These are phyloP conservation scores for Hysterangium stoloniferum DNA, from an alignment of 768 basidiomycete genomes.

Conservation along the genomic window DNA sequence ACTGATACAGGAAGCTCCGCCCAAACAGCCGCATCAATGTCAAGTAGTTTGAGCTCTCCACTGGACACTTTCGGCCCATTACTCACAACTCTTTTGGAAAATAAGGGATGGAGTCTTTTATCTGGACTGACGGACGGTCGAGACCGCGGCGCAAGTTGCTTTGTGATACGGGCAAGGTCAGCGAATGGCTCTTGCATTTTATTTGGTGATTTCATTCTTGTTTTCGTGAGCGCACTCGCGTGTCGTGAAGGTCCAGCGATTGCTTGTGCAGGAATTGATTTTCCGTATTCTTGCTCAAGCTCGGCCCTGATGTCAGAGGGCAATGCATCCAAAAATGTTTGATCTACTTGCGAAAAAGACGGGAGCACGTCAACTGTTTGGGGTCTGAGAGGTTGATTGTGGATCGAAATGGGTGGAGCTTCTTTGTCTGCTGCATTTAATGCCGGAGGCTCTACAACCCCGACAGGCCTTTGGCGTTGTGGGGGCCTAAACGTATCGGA, in stretches of 20 bases:
- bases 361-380: conserved; percentile 33
- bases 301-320: conserved; percentile 65
- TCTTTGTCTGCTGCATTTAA: too few relatives aligned
- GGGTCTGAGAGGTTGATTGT: not conserved
- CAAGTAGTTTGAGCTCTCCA: conserved; percentile 51
- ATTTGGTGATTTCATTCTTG: conserved; percentile 14
- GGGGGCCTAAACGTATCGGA: conserved; percentile 3
- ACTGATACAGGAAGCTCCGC: conserved; percentile 51
- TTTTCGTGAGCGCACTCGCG: not conserved
- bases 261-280: not conserved
- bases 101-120: conserved; percentile 28
- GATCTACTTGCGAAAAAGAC: conserved; percentile 71
- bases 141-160: conserved; percentile 54
- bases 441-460: conserved; percentile 22
- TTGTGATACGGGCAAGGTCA: conserved; percentile 51
- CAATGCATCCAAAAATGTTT: conserved; percentile 58
- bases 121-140: conserved; percentile 29
- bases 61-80: conserved; percentile 40
- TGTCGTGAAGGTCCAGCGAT: conserved; percentile 5
- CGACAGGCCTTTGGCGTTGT: not conserved
- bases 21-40: conserved; percentile 72
- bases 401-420: conserved; percentile 24
- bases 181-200: conserved; percentile 18
- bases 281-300: conserved; percentile 50
- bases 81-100: conserved; percentile 26